phyloP scores from a whole-genome alignment of 352 stramenopile genomes.

The Discostella stelligera region DNA sequence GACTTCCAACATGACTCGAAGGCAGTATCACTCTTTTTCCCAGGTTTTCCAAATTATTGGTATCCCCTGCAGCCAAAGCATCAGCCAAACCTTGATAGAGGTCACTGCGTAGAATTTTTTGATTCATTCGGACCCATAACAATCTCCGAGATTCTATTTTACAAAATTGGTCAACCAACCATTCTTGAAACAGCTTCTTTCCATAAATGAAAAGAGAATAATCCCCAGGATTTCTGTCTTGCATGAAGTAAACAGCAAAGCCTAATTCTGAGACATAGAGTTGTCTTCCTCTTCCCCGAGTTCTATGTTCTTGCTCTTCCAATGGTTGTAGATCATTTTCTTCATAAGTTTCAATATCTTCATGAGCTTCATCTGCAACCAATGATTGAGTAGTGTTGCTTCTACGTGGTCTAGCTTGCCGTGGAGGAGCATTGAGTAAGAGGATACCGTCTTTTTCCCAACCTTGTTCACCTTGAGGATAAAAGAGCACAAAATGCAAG shows the following conservation, averaged over 20 bases:
- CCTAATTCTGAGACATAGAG: background rate
- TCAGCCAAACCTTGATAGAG: conserved; percentile 19
- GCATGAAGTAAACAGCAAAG: conserved; percentile 3
- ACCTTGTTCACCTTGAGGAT: conserved; percentile 4
- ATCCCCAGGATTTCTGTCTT: background rate
- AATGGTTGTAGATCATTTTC: background rate
- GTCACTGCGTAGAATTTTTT: conserved; percentile 23
- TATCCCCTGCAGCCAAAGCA: background rate
- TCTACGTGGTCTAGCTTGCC: background rate
- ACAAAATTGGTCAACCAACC: background rate
- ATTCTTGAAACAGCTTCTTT: conserved; percentile 25
- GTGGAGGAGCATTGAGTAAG: too few relatives aligned
- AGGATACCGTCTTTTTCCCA: too few relatives aligned
- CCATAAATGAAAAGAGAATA: conserved; percentile 11
- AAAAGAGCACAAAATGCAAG: conserved; percentile 1
- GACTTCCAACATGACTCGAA: background rate
- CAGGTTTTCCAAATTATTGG: background rate
- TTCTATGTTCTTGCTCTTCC: too few relatives aligned
- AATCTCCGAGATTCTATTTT: conserved; percentile 21
- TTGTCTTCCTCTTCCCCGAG: too few relatives aligned
- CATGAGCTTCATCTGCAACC: background rate
- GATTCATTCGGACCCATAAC: conserved; percentile 21
- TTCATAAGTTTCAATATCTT: background rate
- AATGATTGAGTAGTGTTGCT: background rate
- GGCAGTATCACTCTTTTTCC: conserved; percentile 1